Conservation (phyloP, 257 asterid genomes). For the Cordia subcordata region DNA sequence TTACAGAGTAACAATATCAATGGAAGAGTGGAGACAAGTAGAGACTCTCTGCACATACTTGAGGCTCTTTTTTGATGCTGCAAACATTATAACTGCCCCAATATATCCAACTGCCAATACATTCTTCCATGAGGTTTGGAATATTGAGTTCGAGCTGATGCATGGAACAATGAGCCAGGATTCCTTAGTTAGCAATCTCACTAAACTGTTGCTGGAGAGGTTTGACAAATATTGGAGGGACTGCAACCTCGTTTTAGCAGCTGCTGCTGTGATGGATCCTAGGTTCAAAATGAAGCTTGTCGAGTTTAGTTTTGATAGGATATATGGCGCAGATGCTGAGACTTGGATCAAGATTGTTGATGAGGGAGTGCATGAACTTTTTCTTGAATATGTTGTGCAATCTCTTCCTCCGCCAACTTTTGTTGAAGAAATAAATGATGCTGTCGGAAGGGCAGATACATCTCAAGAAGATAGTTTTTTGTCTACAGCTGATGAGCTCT, state of each 20-base stretch:
- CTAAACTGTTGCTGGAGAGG: slow-evolving; percentile 38
- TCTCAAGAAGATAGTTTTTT: slow-evolving; percentile 31
- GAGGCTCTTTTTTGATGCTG: slow-evolving; percentile 6
- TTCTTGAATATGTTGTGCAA: slow-evolving; percentile 33
- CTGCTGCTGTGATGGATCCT: slow-evolving; percentile 75
- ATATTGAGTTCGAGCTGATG: slow-evolving; percentile 47
- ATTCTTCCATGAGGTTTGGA: slow-evolving; percentile 56
- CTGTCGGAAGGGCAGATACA: slow-evolving; percentile 26
- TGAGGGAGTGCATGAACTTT: slow-evolving; percentile 50
- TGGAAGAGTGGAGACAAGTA: slow-evolving; percentile 12
- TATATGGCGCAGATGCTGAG: slow-evolving; percentile 42
- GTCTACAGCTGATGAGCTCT: slow-evolving; percentile 31
- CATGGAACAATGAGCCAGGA: slow-evolving; percentile 41
- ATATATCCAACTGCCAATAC: slow-evolving; percentile 47
- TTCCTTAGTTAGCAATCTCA: slow-evolving; percentile 30
- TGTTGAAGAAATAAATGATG: slow-evolving; percentile 29
- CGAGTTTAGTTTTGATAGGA: slow-evolving; percentile 42
- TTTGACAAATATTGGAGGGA: slow-evolving; percentile 53
- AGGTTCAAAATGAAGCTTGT: slow-evolving; percentile 61
- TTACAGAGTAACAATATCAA: not conserved
- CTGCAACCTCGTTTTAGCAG: slow-evolving; percentile 50
- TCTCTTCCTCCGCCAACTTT: slow-evolving; percentile 33
- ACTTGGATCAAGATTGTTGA: slow-evolving; percentile 38
- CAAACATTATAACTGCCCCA: slow-evolving; percentile 24
- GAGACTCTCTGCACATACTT: slow-evolving; percentile 10